Evolutionary conservation across 2,329 filamentous ascomycete genomes (phyloP).

Genomic region (Chaetomium globosum): DNA sequence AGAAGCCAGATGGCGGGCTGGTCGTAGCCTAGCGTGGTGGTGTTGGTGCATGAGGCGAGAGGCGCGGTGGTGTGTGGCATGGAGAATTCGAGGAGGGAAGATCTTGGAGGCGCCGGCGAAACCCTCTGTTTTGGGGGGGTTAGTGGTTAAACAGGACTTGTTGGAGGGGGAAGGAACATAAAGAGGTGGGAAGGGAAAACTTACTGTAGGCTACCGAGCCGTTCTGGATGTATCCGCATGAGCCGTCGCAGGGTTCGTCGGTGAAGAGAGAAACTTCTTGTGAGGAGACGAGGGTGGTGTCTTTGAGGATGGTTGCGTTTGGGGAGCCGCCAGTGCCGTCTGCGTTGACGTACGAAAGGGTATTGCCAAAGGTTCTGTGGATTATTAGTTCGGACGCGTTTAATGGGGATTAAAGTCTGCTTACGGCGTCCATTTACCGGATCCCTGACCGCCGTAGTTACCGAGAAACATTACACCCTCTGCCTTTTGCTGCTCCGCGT

Average conservation of each 20-base stretch:
- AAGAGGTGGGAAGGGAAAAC: neutral
- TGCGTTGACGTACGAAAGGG: constrained; percentile 51
- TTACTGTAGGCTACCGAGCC: constrained; percentile 49
- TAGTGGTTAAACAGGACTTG: neutral
- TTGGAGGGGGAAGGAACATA: too few species aligned
- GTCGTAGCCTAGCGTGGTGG: constrained; percentile 49
- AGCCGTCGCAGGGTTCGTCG: constrained; percentile 46
- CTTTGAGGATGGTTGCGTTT: constrained; percentile 46
- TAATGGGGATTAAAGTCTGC: neutral
- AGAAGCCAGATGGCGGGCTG: constrained; percentile 68
- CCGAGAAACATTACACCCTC: constrained; percentile 54
- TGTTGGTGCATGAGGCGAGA: constrained; percentile 45
- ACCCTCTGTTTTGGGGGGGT: constrained; percentile 34
- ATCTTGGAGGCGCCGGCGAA: neutral
- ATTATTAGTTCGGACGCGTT: neutral
- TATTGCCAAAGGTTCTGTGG: constrained; percentile 49
- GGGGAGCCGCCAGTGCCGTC: constrained; percentile 46
- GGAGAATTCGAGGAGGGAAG: constrained; percentile 21
- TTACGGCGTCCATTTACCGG: constrained; percentile 40
- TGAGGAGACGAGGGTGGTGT: constrained; percentile 47
- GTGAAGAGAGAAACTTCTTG: constrained; percentile 53
- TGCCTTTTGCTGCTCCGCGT: constrained; percentile 44
- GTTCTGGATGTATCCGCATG: constrained; percentile 51
- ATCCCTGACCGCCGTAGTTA: constrained; percentile 51
- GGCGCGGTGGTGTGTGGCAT: constrained; percentile 59